Percentiles rank a stretch among this genome's conserved stretches.
These are phyloP conservation scores for Kwoniella mangroviensis DNA, from an alignment of 768 basidiomycete genomes.

Conservation along the genomic window DNA sequence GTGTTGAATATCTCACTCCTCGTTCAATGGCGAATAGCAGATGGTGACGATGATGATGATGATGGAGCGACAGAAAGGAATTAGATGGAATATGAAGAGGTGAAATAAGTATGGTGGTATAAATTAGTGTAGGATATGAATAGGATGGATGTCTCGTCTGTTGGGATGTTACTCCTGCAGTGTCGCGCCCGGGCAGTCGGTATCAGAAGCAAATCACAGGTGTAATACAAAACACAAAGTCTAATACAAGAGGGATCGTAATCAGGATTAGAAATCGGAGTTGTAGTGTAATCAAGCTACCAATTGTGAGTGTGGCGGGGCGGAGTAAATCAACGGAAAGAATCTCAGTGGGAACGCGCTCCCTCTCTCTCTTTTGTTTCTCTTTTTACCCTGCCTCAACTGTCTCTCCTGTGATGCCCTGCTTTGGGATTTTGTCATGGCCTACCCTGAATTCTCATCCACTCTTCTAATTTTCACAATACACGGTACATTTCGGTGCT, in stretches of 20 bases:
- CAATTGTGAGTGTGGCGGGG: neutral
- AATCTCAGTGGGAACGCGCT: neutral
- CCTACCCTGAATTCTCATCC: neutral
- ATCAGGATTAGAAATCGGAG: neutral
- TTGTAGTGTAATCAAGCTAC: neutral
- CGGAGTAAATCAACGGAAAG: neutral
- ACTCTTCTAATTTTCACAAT: neutral
- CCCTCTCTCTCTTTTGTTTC: neutral
- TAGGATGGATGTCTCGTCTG: constrained; percentile 9
- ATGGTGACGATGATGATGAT: neutral
- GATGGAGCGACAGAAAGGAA: neutral
- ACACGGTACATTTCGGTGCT: neutral
- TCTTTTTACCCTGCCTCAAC: too few relatives aligned
- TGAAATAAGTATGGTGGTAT: neutral
- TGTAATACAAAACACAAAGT: neutral
- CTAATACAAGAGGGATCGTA: neutral
- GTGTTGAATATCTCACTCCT: neutral
- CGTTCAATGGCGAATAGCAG: neutral
- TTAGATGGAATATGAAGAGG: neutral
- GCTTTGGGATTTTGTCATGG: too few relatives aligned
- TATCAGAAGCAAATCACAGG: neutral
- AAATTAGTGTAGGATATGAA: constrained; percentile 9
- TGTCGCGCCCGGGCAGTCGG: neutral
- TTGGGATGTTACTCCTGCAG: neutral
- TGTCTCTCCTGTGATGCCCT: too few relatives aligned